These are phyloP conservation scores for Yamadazyma membranifaciens DNA, from an alignment of 1,139 yeast genomes.

Conservation along the genomic window DNA sequence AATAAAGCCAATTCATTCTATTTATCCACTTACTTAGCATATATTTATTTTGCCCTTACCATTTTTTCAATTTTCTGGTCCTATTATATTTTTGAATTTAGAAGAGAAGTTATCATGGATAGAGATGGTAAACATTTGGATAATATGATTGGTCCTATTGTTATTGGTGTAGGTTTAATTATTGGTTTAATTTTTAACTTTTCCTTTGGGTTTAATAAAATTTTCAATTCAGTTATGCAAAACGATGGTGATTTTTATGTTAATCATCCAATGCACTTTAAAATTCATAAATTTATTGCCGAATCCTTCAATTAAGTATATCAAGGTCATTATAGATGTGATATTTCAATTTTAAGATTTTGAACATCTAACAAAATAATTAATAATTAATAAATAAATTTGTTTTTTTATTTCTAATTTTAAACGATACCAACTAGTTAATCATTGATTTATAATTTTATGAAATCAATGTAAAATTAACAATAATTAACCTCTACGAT, in stretches of 20 bases:
- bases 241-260: conserved; percentile 28
- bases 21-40: conserved; percentile 67
- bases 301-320: conserved; percentile 1
- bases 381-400: too few relatives aligned
- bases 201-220: conserved; percentile 56
- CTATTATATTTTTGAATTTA: conserved; percentile 66
- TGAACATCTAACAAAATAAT: too few relatives aligned
- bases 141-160: conserved; percentile 82
- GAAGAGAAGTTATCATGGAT: conserved; percentile 72
- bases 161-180: conserved; percentile 70
- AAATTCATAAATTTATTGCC: conserved; percentile 32
- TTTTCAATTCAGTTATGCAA: conserved; percentile 15
- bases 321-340: neutral
- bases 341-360: too few relatives aligned
- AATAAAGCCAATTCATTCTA: conserved; percentile 55
- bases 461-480: too few relatives aligned
- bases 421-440: too few relatives aligned
- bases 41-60: conserved; percentile 75
- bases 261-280: conserved; percentile 33
- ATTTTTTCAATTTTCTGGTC: conserved; percentile 89
- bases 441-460: too few relatives aligned
- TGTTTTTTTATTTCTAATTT: too few relatives aligned
- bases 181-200: conserved; percentile 72
- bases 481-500: too few relatives aligned
- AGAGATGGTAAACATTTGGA: conserved; percentile 88